phyloP scores from a whole-genome alignment of 345 rosid species.

The Lenwebbia sp. region DNA sequence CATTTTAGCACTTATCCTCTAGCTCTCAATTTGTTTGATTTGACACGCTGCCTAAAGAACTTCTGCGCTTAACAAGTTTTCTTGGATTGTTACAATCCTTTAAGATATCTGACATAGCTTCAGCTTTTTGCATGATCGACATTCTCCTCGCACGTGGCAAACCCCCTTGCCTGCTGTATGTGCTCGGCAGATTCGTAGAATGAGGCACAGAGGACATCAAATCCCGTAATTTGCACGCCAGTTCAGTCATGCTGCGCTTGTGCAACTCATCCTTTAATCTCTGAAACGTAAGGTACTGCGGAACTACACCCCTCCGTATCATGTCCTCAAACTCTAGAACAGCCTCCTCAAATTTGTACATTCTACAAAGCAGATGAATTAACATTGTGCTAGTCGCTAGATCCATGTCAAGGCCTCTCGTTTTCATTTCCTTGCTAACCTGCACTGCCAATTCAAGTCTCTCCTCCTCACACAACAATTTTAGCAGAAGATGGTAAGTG shows the following conservation, averaged over 20 bases:
- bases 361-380: conserved; percentile 54
- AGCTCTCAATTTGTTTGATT: conserved; percentile 10
- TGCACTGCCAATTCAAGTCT: conserved; percentile 57
- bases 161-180: conserved; percentile 18
- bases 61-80: conserved; percentile 36
- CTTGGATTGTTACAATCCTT: conserved; percentile 61
- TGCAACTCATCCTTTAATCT: conserved; percentile 50
- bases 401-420: conserved; percentile 61
- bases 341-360: conserved; percentile 65
- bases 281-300: conserved; percentile 65
- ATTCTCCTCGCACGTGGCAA: conserved; percentile 33
- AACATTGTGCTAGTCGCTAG: conserved; percentile 55
- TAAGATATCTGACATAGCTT: conserved; percentile 66
- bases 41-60: conserved; percentile 4
- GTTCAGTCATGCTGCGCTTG: conserved; percentile 39
- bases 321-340: conserved; percentile 53
- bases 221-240: conserved; percentile 37
- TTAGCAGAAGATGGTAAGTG: conserved; percentile 68
- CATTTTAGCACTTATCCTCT: background rate
- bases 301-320: conserved; percentile 58
- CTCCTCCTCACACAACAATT: conserved; percentile 73
- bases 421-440: conserved; percentile 70
- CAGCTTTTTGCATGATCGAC: conserved; percentile 55
- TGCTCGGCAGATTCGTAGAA: conserved; percentile 51
- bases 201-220: conserved; percentile 60